Evolutionary conservation across 805 yeast species (phyloP).

Genomic region (Nakazawaea molendinolei): DNA sequence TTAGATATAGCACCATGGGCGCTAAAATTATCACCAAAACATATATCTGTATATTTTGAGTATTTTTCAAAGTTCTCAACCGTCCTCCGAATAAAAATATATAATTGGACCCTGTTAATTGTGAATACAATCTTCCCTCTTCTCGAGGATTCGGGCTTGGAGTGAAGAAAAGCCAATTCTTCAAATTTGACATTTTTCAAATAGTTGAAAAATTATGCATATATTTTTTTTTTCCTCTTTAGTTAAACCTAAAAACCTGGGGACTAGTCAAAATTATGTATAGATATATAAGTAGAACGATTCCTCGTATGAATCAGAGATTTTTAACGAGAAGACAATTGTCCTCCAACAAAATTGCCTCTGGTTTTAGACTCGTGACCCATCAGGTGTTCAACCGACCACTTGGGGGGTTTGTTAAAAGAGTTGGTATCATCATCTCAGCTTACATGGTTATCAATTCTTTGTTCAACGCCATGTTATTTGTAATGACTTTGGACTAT

Average conservation of each 20-base stretch:
- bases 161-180: constrained; percentile 3
- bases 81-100: constrained; percentile 64
- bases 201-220: no score
- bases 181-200: no score
- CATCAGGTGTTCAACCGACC: constrained; percentile 20
- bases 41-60: constrained; percentile 31
- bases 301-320: no score
- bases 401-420: constrained; percentile 35
- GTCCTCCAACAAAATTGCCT: constrained; percentile 1
- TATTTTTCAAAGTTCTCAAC: constrained; percentile 34
- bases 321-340: background rate
- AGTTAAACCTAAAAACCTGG: no score
- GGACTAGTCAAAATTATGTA: no score
- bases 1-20: constrained; percentile 49
- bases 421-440: constrained; percentile 35
- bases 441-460: constrained; percentile 34
- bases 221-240: no score
- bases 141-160: background rate
- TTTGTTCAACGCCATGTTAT: constrained; percentile 27
- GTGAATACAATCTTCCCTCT: constrained; percentile 27
- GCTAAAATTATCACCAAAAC: constrained; percentile 29
- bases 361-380: constrained; percentile 4
- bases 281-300: no score
- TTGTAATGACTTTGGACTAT: constrained; percentile 24
- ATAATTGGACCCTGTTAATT: constrained; percentile 32